Evolutionary conservation across 2,329 filamentous ascomycete species (phyloP).

Genomic region (Pseudogymnoascus sp.): DNA sequence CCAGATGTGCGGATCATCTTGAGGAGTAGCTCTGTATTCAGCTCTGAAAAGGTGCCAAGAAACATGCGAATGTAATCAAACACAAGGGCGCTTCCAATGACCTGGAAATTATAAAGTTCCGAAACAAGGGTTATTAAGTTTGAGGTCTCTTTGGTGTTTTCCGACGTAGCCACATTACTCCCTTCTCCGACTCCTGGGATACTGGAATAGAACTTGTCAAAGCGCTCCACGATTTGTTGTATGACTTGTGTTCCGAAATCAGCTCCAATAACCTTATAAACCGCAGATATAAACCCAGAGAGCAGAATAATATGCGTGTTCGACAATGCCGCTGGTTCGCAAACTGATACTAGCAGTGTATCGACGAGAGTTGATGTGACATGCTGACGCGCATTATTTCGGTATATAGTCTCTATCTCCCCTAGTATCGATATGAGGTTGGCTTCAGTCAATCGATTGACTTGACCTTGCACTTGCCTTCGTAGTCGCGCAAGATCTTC

Average conservation of each 20-base stretch:
- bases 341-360: conserved; percentile 68
- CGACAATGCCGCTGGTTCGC: conserved; percentile 66
- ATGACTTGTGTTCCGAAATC: conserved; percentile 86
- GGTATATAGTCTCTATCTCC: conserved; percentile 77
- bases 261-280: conserved; percentile 79
- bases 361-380: conserved; percentile 76
- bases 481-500: conserved; percentile 62
- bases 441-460: conserved; percentile 88
- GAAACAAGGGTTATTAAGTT: conserved; percentile 79
- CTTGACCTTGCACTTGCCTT: conserved; percentile 74
- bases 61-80: conserved; percentile 87
- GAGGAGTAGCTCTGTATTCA: conserved; percentile 81
- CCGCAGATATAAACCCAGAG: conserved; percentile 77
- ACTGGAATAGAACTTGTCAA: conserved; percentile 56
- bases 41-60: conserved; percentile 65
- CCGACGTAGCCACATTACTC: conserved; percentile 15
- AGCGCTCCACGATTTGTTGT: conserved; percentile 66
- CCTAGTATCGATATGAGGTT: conserved; percentile 78
- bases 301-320: conserved; percentile 89
- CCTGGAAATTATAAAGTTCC: conserved; percentile 86
- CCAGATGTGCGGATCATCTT: conserved; percentile 77
- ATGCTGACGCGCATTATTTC: conserved; percentile 74
- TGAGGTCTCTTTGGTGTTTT: conserved; percentile 50
- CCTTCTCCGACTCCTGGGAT: conserved; percentile 30
- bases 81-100: conserved; percentile 71